Conservation (phyloP, 2,329 filamentous ascomycete genomes). For the Ophiocordyceps sinensis region DNA sequence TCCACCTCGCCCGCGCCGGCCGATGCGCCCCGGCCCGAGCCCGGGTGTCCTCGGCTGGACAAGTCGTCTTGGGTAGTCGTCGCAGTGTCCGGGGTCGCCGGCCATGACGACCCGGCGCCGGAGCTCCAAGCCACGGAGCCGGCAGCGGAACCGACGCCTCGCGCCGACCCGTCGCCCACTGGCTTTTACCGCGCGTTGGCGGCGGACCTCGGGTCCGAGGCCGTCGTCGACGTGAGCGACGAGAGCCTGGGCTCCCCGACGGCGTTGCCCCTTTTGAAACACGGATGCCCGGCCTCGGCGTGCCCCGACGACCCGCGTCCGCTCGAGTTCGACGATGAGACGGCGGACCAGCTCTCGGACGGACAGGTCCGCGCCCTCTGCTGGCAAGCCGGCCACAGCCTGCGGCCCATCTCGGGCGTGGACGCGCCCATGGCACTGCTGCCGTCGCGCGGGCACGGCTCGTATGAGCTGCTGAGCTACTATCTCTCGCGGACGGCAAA, state of each 20-base stretch:
- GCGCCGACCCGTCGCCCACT: neutral
- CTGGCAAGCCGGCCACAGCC: neutral
- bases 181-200: neutral
- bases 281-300: neutral
- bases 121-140: neutral
- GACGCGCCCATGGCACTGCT: constrained; percentile 14
- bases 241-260: neutral
- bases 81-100: neutral
- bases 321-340: neutral
- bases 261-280: neutral
- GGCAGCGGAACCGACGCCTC: neutral
- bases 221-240: neutral
- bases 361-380: neutral
- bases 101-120: neutral
- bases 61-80: neutral
- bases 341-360: neutral
- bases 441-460: constrained; percentile 18
- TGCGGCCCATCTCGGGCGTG: constrained; percentile 7
- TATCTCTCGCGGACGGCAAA: constrained; percentile 28
- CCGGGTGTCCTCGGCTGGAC: neutral
- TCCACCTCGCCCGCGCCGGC: neutral
- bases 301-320: neutral
- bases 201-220: neutral
- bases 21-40: neutral
- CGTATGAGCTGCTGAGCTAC: constrained; percentile 28